phyloP scores from a whole-genome alignment of 306 rosid species.

The Astragalus membranaceus region DNA sequence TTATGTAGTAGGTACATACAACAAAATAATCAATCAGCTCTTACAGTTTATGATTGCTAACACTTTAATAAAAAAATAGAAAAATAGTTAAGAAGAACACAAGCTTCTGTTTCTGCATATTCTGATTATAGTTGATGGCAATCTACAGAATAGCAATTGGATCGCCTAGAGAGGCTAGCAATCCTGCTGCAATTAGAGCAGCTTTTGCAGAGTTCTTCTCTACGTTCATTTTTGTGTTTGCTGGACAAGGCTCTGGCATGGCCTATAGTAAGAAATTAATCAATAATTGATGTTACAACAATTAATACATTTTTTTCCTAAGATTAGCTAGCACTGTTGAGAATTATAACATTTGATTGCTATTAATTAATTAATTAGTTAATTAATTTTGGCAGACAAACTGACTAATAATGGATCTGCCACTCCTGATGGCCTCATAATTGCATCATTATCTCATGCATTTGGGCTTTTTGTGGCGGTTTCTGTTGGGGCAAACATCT shows the following conservation, averaged over 20 bases:
- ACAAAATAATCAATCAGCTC: neutral
- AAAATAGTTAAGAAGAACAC: neutral
- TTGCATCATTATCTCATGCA: slow-evolving; percentile 63
- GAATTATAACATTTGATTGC: neutral
- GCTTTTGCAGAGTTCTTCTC: slow-evolving; percentile 75
- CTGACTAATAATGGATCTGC: slow-evolving; percentile 20
- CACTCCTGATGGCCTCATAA: slow-evolving; percentile 50
- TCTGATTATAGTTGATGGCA: slow-evolving; percentile 29
- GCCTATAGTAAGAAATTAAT: slow-evolving; percentile 44
- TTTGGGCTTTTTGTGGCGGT: slow-evolving; percentile 72
- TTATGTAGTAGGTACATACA: slow-evolving; percentile 1
- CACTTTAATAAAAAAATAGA: neutral
- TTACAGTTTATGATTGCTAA: neutral
- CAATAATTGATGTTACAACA: too few relatives aligned
- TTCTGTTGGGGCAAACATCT: slow-evolving; percentile 70
- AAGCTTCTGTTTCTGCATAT: neutral
- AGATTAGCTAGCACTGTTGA: neutral
- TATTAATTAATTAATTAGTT: too few relatives aligned
- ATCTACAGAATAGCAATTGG: slow-evolving; percentile 56
- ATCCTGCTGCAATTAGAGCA: slow-evolving; percentile 68
- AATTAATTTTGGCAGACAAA: slow-evolving; percentile 19
- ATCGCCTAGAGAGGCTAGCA: slow-evolving; percentile 62
- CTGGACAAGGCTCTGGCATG: slow-evolving; percentile 85
- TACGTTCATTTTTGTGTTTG: slow-evolving; percentile 70
- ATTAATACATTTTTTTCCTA: neutral